phyloP scores from a whole-genome alignment of 2,329 filamentous ascomycete species.

The Phaeosphaeriaceae sp. region DNA sequence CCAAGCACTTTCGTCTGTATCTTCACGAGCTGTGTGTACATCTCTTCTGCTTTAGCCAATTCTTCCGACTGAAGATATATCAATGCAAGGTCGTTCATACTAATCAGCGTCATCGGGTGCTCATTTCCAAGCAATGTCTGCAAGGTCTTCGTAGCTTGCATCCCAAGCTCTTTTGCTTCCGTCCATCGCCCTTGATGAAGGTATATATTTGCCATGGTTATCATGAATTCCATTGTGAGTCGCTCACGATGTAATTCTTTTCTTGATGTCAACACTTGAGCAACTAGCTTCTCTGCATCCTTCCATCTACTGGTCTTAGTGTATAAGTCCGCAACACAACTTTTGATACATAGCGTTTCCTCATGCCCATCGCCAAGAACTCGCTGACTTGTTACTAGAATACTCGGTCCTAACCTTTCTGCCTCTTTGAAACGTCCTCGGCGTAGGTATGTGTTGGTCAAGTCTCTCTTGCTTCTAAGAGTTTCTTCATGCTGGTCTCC shows the following conservation, averaged over 20 bases:
- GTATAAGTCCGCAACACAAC: neutral
- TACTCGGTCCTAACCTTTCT: neutral
- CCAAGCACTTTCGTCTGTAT: neutral
- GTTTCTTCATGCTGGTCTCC: neutral
- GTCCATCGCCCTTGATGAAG: neutral
- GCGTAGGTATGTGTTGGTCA: neutral
- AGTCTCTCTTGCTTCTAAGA: neutral
- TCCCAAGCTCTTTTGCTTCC: neutral
- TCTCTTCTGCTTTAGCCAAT: neutral
- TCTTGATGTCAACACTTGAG: neutral
- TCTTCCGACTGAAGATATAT: neutral
- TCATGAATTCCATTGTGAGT: neutral
- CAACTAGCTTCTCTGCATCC: neutral
- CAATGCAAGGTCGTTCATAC: conserved; percentile 1
- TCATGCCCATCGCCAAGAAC: neutral
- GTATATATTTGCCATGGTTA: neutral
- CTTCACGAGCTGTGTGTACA: neutral
- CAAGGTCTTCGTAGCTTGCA: neutral
- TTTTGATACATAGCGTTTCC: neutral
- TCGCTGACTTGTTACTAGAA: neutral
- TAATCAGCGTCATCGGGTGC: neutral
- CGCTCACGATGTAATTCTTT: too few relatives aligned
- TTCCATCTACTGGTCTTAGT: neutral
- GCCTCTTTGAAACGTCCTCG: neutral
- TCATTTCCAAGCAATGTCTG: neutral